Evolutionary conservation across 352 stramenopile species (phyloP), one percentile per base, ranked within the genome.

Genomic region (Phytopythium aichiense): DNA sequence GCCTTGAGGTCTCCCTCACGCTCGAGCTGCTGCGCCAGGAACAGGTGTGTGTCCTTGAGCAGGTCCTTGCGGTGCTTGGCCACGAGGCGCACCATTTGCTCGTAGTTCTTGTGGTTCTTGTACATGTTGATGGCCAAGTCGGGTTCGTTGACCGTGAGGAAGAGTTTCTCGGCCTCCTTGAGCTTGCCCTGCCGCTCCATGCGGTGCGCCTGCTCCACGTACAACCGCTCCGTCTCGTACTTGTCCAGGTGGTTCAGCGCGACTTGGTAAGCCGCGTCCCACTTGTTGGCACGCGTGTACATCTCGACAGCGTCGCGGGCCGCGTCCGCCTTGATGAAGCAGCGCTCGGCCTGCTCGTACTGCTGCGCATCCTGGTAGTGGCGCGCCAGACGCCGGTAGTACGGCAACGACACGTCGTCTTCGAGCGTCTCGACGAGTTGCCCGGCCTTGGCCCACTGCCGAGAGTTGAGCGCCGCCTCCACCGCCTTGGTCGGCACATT

Each of bases 111-210:
- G 64, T 97, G 84, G 72, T 97, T 97, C 76, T 98, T 98, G 87
- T 98, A 98, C 92, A 98, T 98, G 67, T 95, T 94, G 73, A 98
- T 98, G 37, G 95, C 95, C 22, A 96, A 62, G 63, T 98, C 89
- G 6, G 87, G 83, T 52, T 98, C 89, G 65, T 97, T 96, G 31
- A 98, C 91, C 0, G 86, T 92, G 22, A 98, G 60, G 67, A 97
- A 97, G 25, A 98, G 81, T 64, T 96, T 96, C 66, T 98, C 94
- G 3, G 94, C 94, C 46, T 98, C 91, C 58, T 97, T 96, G 43
- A 97, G 79, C 60, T 97, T 97, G 56, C 88, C 88, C 61, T 88
- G 73, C 48, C 75, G 81, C 57, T 97, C 91, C 75, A 98, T 93
- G 35, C 91, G 89, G 49, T 98, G 85, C 11, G 92, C 93, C 58